Evolutionary conservation across 148 eudicot genomes (phyloP).

Genomic region (Euryodendron excelsum): DNA sequence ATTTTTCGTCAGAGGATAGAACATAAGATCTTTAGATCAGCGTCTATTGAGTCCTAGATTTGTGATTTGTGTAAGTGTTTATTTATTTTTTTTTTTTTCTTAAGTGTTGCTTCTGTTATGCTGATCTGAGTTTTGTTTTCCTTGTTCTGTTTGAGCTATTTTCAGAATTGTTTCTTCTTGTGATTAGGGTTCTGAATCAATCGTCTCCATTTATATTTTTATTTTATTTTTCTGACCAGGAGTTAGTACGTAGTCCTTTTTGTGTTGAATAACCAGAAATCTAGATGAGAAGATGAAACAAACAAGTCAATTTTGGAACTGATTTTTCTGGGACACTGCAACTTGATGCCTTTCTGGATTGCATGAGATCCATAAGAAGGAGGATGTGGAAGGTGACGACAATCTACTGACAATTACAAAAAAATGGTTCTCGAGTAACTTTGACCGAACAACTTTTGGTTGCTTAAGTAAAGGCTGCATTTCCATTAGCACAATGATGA

Average conservation of each 20-base stretch:
- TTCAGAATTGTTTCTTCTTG: neutral
- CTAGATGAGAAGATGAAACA: neutral
- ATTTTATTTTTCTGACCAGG: neutral
- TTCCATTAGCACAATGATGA: too few species aligned
- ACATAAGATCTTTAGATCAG: neutral
- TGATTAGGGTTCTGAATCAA: neutral
- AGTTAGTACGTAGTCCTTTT: neutral
- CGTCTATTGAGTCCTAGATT: neutral
- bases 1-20: neutral
- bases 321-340: neutral
- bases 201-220: neutral
- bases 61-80: neutral
- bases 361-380: too few species aligned
- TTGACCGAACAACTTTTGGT: too few species aligned
- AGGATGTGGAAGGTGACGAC: too few species aligned
- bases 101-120: neutral
- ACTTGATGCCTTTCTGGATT: neutral
- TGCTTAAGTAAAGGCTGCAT: too few species aligned
- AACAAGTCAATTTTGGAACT: neutral
- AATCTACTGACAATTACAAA: too few species aligned
- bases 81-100: too few species aligned
- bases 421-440: too few species aligned
- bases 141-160: neutral
- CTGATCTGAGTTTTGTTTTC: too few species aligned
- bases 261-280: neutral